Evolutionary conservation across 2,329 filamentous ascomycete species (phyloP).

Genomic region (Fusarium sp.): DNA sequence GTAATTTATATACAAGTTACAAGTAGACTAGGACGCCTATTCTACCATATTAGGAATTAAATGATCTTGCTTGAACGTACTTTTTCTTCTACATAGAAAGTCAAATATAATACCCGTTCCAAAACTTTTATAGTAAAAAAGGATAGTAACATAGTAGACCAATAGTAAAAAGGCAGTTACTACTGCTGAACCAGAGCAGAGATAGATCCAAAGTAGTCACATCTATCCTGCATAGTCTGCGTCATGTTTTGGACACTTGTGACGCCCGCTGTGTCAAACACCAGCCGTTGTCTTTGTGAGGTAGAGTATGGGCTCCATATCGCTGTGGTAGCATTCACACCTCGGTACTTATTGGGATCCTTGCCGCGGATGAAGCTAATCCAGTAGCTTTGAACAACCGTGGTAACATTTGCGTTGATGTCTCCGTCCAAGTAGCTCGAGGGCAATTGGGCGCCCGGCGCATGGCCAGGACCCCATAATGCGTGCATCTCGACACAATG

Average conservation of each 20-base stretch:
- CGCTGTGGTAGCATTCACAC: slow-evolving; percentile 47
- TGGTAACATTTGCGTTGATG: slow-evolving; percentile 68
- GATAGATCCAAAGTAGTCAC: slow-evolving; percentile 35
- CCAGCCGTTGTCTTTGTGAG: slow-evolving; percentile 50
- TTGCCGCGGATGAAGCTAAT: slow-evolving; percentile 76
- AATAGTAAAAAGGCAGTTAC: background rate
- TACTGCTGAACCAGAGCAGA: slow-evolving; percentile 29
- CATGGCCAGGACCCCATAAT: slow-evolving; percentile 74
- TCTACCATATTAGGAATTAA: no score
- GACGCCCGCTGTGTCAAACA: slow-evolving; percentile 57
- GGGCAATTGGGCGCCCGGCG: slow-evolving; percentile 57
- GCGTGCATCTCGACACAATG: slow-evolving; percentile 76
- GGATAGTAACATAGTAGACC: no score
- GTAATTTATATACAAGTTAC: no score
- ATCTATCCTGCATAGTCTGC: slow-evolving; percentile 42
- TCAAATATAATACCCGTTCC: no score
- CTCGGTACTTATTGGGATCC: slow-evolving; percentile 69
- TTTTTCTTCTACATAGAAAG: no score
- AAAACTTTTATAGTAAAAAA: no score
- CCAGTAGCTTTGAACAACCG: slow-evolving; percentile 78
- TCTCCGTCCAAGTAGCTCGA: slow-evolving; percentile 65
- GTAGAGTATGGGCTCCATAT: slow-evolving; percentile 57
- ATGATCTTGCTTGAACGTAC: no score
- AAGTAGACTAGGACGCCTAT: background rate
- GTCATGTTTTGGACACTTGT: slow-evolving; percentile 56